phyloP scores from a whole-genome alignment of 2,329 filamentous ascomycete species.

The Pleochaeta shiraiana region DNA sequence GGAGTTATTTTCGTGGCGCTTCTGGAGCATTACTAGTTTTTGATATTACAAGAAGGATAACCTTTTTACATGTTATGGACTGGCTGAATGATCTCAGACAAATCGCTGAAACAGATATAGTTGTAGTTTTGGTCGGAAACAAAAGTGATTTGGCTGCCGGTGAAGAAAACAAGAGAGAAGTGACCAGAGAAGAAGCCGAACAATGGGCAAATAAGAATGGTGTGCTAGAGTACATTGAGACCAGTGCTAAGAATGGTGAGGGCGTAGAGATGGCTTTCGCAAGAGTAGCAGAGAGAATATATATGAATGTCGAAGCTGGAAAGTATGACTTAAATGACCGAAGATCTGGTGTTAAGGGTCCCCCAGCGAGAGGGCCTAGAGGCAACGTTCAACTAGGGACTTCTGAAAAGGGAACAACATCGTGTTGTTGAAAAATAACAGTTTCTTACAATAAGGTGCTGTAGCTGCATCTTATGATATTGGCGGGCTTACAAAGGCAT shows the following conservation, averaged over 20 bases:
- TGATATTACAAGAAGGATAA: slow-evolving; percentile 69
- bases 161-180: slow-evolving; percentile 47
- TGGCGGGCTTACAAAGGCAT: too few species aligned
- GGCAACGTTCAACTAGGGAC: slow-evolving; percentile 24
- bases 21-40: slow-evolving; percentile 71
- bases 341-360: slow-evolving; percentile 71
- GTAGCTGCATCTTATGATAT: too few species aligned
- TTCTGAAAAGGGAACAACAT: slow-evolving; percentile 9
- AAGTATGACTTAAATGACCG: slow-evolving; percentile 81
- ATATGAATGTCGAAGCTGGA: slow-evolving; percentile 88
- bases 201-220: slow-evolving; percentile 75
- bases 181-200: slow-evolving; percentile 63
- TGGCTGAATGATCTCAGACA: slow-evolving; percentile 90
- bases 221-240: slow-evolving; percentile 87
- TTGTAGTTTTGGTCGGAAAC: slow-evolving; percentile 88
- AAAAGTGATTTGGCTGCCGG: slow-evolving; percentile 57
- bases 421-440: slow-evolving; percentile 12
- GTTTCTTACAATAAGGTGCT: too few species aligned
- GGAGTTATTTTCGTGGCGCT: slow-evolving; percentile 52
- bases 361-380: slow-evolving; percentile 26
- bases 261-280: slow-evolving; percentile 87
- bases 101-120: slow-evolving; percentile 89
- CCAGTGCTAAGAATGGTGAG: slow-evolving; percentile 84
- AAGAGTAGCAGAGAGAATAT: slow-evolving; percentile 85
- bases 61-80: slow-evolving; percentile 71